Evolutionary conservation across 768 basidiomycete species (phyloP), one percentile per base, ranked within the genome.

Genomic region (button mushroom (Agaricus bisporus)): DNA sequence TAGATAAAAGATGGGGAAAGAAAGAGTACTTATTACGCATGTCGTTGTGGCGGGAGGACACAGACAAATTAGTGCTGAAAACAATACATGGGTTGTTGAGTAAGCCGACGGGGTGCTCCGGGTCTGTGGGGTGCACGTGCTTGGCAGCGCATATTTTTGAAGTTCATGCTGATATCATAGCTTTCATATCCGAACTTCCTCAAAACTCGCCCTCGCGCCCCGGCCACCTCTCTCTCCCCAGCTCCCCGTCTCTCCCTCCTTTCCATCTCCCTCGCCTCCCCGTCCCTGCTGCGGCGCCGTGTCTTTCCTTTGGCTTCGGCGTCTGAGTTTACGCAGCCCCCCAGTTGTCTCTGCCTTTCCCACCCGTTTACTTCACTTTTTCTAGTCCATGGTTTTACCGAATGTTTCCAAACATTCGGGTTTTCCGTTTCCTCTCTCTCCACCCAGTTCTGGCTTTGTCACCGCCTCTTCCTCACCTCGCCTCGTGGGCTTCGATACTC

Each of bases 361-460:
- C 36, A 45, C 35, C 41, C 49, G 43, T 48, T 39, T 37, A 37
- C 41, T 8, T 4, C 48, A 29, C n/a, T 11, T n/a, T n/a, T 50
- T 29, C 46, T 36, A 7, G 39, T 15, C 44, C 43, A 66, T 67
- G 67, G 64, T 61, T 41, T 50, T 51, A 36, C 41, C 54, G 38
- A 66, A 69, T 46, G 51, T 56, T 35, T 63, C 55, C 48, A 59
- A 53, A 56, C 61, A 67, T n/a, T 59, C 59, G 15, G 62, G 59
- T n/a, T 70, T 69, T 56, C 66, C 58, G 39, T 78, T 76, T 56
- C 76, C 76, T 1, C 67, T 74, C 42, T 77, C 77, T n/a, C 76
- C 77, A 28, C 70, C 78, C 8, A 73, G 67, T 51, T 76, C 79
- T 29, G 69, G 72, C 25, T 61, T 72, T 26, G 63, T 64, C 37